phyloP scores from a whole-genome alignment of 768 basidiomycete genomes.

The Pisolithus tinctorius region DNA sequence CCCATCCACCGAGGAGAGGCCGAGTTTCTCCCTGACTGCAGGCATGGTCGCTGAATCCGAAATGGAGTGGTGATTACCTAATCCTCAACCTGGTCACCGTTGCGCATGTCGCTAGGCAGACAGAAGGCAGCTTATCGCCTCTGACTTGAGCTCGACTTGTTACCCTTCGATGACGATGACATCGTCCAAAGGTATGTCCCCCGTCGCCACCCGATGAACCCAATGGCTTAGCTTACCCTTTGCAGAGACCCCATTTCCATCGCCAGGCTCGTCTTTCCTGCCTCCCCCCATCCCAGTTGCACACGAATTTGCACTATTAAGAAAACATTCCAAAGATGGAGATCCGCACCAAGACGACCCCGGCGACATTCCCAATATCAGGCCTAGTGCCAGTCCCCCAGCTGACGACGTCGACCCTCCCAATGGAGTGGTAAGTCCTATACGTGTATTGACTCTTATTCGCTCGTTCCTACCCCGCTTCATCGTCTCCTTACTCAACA shows the following conservation, averaged over 20 bases:
- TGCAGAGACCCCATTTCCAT: conserved; percentile 38
- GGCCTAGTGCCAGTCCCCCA: not conserved
- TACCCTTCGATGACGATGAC: no score
- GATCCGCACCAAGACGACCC: not conserved
- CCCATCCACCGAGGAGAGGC: no score
- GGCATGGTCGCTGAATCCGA: no score
- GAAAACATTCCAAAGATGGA: conserved; percentile 15
- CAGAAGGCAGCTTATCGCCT: no score
- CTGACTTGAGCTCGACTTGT: no score
- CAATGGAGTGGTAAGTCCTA: conserved; percentile 24
- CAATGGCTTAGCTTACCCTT: no score
- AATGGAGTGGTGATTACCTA: no score
- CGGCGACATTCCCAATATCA: not conserved
- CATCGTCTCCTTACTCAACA: conserved; percentile 23
- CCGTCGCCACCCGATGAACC: no score
- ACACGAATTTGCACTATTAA: conserved; percentile 56
- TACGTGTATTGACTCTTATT: conserved; percentile 17
- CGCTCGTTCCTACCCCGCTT: conserved; percentile 21
- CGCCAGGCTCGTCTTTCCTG: conserved; percentile 60
- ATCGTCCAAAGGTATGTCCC: no score
- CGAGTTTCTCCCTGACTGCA: no score
- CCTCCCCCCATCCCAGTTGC: conserved; percentile 61
- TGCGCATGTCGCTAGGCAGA: no score
- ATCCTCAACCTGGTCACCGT: no score
- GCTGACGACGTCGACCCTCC: conserved; percentile 5